Base-by-base conservation (phyloP, 352 stramenopile species). In the Phytophthora sojae region DNA sequence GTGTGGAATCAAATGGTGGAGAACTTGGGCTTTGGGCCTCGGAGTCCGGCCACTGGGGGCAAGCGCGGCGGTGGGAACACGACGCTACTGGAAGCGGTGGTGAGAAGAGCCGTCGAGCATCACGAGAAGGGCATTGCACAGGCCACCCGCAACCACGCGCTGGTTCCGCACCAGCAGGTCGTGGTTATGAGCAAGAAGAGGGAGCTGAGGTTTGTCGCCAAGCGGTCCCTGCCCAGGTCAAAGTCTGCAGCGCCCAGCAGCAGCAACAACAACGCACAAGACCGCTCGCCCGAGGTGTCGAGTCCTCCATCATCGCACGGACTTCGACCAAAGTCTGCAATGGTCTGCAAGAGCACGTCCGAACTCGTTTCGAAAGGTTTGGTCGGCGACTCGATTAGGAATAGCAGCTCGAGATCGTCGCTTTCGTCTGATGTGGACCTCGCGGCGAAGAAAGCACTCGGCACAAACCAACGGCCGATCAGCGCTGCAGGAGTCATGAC, bases 261-360 rank as follows among this genome's bases (percentile, higher is more conserved):
- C 32, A 39, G 32, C 32, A 79, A 47, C 45, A 70, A 67, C 44
- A 79, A 73, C 32, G 19, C 57, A 23, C 39, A 30, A 5, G 45
- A 63, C n/a, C 26, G 53, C 19, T 60, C 69, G 45, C 32, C 30
- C 37, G 7, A 57, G 17, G 6, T 45, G 42, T 54, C 62, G 17
- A 61, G 15, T 17, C 52, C 49, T 4, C 52, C 29, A 4, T 26
- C 35, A 17, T 57, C 67, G 14, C 2, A 50, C 5, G 42, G 30
- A 39, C 56, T 81, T 55, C 76, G 82, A 15, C 79, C 83, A 44
- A 80, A 83, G 53, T 88, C 83, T 50, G 83, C 81, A 23, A 67
- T 73, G 56, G 63, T 82, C 6, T 88, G 75, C 67, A 86, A 68
- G 52, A 89, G 77, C 70, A 78, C 80, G 14, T 57, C 77, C 1